These are phyloP conservation scores for Handroanthus guayacan DNA, from an alignment of 257 asterid genomes.

Conservation along the genomic window DNA sequence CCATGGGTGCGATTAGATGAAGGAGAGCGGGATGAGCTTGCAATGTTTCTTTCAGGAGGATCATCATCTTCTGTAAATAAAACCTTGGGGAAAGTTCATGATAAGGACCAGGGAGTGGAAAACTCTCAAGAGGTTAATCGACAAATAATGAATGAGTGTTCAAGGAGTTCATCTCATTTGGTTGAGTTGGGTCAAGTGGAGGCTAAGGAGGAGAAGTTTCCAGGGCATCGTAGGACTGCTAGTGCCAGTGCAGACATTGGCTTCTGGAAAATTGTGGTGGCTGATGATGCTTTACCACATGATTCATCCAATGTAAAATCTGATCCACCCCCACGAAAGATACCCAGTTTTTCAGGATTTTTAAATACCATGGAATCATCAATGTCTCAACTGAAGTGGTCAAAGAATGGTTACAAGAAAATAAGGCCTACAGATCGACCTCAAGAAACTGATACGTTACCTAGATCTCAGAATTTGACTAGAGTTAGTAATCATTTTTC, in stretches of 20 bases:
- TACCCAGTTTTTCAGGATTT: constrained; percentile 80
- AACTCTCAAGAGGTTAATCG: constrained; percentile 43
- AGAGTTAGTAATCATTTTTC: constrained; percentile 53
- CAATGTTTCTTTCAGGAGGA: constrained; percentile 74
- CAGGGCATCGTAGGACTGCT: constrained; percentile 91
- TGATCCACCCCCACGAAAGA: constrained; percentile 66
- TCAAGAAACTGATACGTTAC: constrained; percentile 57
- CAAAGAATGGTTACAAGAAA: constrained; percentile 83
- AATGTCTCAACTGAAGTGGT: constrained; percentile 70
- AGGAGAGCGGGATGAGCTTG: constrained; percentile 85
- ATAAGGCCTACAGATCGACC: constrained; percentile 58
- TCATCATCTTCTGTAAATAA: constrained; percentile 43
- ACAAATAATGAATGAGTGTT: constrained; percentile 41
- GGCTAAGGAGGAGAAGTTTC: constrained; percentile 54
- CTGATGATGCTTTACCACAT: constrained; percentile 48
- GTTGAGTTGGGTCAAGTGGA: constrained; percentile 57
- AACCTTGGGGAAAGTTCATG: constrained; percentile 38
- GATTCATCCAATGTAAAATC: constrained; percentile 50
- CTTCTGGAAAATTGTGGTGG: constrained; percentile 71
- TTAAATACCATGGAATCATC: constrained; percentile 77
- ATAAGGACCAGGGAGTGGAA: constrained; percentile 37
- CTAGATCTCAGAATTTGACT: constrained; percentile 63
- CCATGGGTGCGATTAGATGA: constrained; percentile 92
- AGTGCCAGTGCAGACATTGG: constrained; percentile 94
- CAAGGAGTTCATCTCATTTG: constrained; percentile 59